Conservation (phyloP, 768 basidiomycete genomes). For the Macrocybe gigantea region DNA sequence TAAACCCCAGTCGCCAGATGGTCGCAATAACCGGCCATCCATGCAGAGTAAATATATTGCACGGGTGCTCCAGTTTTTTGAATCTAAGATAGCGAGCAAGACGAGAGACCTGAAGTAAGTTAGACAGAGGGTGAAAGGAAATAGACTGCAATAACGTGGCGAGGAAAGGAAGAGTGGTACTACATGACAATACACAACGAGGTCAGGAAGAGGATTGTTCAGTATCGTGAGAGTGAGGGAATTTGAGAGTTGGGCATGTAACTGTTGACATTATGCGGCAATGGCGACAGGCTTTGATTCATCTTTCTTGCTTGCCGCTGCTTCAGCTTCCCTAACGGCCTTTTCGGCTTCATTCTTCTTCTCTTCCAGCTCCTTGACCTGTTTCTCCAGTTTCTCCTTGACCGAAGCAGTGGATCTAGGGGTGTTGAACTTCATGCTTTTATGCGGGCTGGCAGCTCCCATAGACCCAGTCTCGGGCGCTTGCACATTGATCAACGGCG, state of each 20-base stretch:
- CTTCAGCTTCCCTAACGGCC: constrained; percentile 61
- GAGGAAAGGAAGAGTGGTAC: constrained; percentile 10
- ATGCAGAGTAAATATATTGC: constrained; percentile 7
- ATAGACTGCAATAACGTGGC: constrained; percentile 10
- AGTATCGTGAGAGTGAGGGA: not conserved
- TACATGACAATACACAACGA: constrained; percentile 21
- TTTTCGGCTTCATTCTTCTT: constrained; percentile 58
- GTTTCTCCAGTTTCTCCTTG: constrained; percentile 41
- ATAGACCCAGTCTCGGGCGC: constrained; percentile 65
- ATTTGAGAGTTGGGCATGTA: not conserved
- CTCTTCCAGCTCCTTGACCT: constrained; percentile 63
- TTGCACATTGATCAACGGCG: constrained; percentile 55
- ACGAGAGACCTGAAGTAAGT: constrained; percentile 7
- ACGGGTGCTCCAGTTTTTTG: constrained; percentile 8
- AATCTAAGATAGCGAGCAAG: constrained; percentile 11
- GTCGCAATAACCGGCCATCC: not conserved
- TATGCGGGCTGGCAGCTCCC: constrained; percentile 57
- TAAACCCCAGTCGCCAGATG: not conserved
- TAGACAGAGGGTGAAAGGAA: constrained; percentile 1
- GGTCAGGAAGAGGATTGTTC: not conserved
- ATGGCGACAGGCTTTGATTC: constrained; percentile 47
- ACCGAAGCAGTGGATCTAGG: constrained; percentile 25
- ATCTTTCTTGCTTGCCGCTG: constrained; percentile 56
- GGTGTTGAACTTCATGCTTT: constrained; percentile 68
- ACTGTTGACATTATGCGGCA: constrained; percentile 24